Percentiles rank a stretch among this genome's conserved stretches.
Conservation (phyloP, 2,329 filamentous ascomycete species). For the Plenodomus biglobosus region DNA sequence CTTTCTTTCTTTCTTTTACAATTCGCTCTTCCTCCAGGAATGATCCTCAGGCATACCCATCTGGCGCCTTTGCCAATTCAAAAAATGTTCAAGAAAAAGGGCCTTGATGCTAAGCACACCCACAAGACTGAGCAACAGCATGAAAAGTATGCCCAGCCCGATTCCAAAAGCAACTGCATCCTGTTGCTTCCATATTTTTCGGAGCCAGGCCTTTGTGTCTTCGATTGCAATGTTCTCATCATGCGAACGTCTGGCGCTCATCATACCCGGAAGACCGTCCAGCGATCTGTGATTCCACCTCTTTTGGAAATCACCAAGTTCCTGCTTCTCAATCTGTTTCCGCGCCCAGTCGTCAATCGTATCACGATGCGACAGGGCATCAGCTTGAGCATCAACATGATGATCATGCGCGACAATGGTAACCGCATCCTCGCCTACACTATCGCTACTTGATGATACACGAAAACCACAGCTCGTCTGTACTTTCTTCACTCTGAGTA, state of each 20-base stretch:
- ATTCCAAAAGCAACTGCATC: conserved; percentile 25
- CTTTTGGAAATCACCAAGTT: conserved; percentile 58
- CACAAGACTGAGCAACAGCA: conserved; percentile 21
- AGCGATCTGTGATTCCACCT: conserved; percentile 52
- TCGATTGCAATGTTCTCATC: conserved; percentile 51
- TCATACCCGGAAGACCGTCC: conserved; percentile 28
- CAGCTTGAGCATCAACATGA: conserved; percentile 8
- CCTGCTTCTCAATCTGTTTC: conserved; percentile 54
- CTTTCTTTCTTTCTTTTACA: background rate
- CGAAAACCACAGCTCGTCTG: conserved; percentile 69
- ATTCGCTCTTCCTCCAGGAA: conserved; percentile 11
- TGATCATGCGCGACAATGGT: conserved; percentile 24
- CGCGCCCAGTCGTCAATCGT: conserved; percentile 57
- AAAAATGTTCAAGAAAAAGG: conserved; percentile 21
- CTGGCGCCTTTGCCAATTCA: conserved; percentile 28
- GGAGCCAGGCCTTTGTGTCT: conserved; percentile 39
- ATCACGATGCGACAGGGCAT: conserved; percentile 47
- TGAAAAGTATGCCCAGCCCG: conserved; percentile 21
- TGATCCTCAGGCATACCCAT: conserved; percentile 20
- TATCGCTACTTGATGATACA: conserved; percentile 55
- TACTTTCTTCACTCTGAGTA: conserved; percentile 62
- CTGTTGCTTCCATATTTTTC: conserved; percentile 28
- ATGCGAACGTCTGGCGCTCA: conserved; percentile 52
- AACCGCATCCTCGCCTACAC: conserved; percentile 13
- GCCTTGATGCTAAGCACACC: conserved; percentile 21